Conservation (phyloP, 495 filamentous ascomycete species). For the Tuber brumale region DNA sequence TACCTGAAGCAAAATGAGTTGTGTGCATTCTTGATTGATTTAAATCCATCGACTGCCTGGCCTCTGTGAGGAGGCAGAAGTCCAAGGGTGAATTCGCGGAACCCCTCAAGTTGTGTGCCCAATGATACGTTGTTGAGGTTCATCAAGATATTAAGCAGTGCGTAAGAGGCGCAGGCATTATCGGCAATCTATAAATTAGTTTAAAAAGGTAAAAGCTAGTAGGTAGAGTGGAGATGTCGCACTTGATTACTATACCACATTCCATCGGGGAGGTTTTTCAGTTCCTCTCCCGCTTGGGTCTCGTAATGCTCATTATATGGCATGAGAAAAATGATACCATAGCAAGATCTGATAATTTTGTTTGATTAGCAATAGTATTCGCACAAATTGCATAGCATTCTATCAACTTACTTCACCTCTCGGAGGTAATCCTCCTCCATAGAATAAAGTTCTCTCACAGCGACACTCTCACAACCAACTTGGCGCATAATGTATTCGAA, state of each 20-base stretch:
- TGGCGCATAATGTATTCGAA: conserved; percentile 78
- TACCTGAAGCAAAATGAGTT: conserved; percentile 78
- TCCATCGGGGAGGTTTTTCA: conserved; percentile 53
- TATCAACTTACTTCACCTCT: conserved; percentile 54
- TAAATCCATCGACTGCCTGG: conserved; percentile 63
- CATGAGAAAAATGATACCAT: neutral
- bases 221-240: neutral
- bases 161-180: conserved; percentile 83
- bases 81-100: conserved; percentile 62
- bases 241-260: conserved; percentile 97
- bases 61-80: conserved; percentile 69
- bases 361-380: neutral
- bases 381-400: neutral
- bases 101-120: conserved; percentile 58
- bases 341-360: neutral
- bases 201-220: neutral
- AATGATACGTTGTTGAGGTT: conserved; percentile 62
- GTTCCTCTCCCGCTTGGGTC: conserved; percentile 31
- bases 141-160: conserved; percentile 84
- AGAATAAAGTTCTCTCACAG: conserved; percentile 70
- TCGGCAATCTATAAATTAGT: conserved; percentile 56
- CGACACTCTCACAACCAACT: conserved; percentile 66
- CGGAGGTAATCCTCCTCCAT: conserved; percentile 61
- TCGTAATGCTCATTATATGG: conserved; percentile 26
- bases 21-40: conserved; percentile 71